These are phyloP conservation scores for Thymus mandschuricus DNA, from an alignment of 257 asterid genomes.

Conservation along the genomic window DNA sequence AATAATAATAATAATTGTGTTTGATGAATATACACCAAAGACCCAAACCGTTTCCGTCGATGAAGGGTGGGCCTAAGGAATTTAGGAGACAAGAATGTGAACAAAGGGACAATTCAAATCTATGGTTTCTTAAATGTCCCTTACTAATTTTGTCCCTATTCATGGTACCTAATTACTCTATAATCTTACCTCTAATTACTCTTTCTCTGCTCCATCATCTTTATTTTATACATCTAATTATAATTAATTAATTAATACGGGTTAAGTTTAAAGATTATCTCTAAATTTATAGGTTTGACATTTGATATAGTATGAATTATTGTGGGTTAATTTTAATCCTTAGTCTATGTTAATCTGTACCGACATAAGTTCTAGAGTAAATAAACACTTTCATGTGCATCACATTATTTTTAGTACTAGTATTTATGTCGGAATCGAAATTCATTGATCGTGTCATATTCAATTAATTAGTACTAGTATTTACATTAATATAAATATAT, in stretches of 20 bases:
- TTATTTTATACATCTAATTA: conserved; percentile 11
- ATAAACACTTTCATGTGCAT: conserved; percentile 30
- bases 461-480: background rate
- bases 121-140: conserved; percentile 35
- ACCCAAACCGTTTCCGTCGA: conserved; percentile 26
- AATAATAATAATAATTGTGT: background rate
- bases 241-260: background rate
- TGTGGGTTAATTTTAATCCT: background rate
- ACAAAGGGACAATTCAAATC: conserved; percentile 36
- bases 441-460: background rate
- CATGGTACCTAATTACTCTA: conserved; percentile 23
- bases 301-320: no score
- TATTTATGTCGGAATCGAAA: background rate
- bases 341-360: conserved; percentile 32
- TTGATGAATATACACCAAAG: conserved; percentile 23
- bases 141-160: conserved; percentile 35
- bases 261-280: background rate
- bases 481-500: no score
- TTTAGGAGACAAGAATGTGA: conserved; percentile 34
- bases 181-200: conserved; percentile 34
- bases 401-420: conserved; percentile 18
- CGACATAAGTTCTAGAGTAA: conserved; percentile 31
- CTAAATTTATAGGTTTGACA: background rate
- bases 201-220: conserved; percentile 18
- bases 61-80: conserved; percentile 32